A percentile compares a stretch with the other conserved stretches of the same genome.
Evolutionary conservation across 495 filamentous ascomycete species (phyloP).

Genomic region (Aspergillus sparsus): DNA sequence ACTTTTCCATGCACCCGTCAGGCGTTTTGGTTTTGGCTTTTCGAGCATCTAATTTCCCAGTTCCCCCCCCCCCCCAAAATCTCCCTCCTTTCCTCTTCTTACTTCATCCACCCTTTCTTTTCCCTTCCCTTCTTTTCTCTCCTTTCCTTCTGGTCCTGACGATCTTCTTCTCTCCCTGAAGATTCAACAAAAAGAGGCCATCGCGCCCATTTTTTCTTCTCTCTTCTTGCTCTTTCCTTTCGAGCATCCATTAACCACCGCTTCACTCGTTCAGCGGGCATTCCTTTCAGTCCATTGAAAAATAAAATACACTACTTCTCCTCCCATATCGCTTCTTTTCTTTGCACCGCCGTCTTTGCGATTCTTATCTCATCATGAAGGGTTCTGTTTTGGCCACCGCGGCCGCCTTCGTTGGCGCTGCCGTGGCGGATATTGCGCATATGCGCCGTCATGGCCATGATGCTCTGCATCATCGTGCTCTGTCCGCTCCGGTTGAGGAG

Average conservation of each 20-base stretch:
- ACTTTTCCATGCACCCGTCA: slow-evolving; percentile 11
- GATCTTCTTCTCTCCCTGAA: slow-evolving; percentile 47
- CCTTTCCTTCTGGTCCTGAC: slow-evolving; percentile 33
- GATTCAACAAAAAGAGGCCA: slow-evolving; percentile 53
- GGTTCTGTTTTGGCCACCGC: slow-evolving; percentile 63
- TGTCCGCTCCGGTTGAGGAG: slow-evolving; percentile 38
- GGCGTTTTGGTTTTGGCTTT: slow-evolving; percentile 11
- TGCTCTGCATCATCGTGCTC: slow-evolving; percentile 53
- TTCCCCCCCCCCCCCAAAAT: slow-evolving; percentile 15
- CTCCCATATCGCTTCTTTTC: not conserved
- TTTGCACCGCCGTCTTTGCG: not conserved
- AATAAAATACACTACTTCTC: slow-evolving; percentile 7
- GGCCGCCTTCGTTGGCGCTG: slow-evolving; percentile 65
- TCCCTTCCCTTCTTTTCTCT: slow-evolving; percentile 31
- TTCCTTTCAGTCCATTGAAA: slow-evolving; percentile 55
- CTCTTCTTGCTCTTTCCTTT: slow-evolving; percentile 44
- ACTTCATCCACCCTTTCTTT: slow-evolving; percentile 21
- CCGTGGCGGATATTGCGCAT: slow-evolving; percentile 55
- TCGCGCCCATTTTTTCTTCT: slow-evolving; percentile 51
- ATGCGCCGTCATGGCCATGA: slow-evolving; percentile 63
- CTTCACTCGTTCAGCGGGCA: slow-evolving; percentile 98
- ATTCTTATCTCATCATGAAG: slow-evolving; percentile 61
- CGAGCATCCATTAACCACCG: slow-evolving; percentile 59
- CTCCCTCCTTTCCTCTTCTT: slow-evolving; percentile 17
- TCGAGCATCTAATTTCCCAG: slow-evolving; percentile 19